Base-by-base conservation (phyloP, 2,329 filamentous ascomycete genomes). In the Daldinia sp. region DNA sequence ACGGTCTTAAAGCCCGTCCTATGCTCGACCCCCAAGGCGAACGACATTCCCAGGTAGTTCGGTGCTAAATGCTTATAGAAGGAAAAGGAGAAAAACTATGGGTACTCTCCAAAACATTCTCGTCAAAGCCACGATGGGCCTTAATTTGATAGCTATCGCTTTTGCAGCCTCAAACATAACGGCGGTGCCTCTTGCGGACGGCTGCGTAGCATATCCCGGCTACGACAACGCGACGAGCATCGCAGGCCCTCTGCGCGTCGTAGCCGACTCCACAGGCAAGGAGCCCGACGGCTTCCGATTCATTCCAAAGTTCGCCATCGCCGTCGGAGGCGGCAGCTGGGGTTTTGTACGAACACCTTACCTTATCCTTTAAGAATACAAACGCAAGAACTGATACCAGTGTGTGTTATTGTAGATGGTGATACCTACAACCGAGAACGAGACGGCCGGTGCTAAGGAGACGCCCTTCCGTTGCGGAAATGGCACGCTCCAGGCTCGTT, bases 311-410 rank as follows among this genome's bases (percentile, higher is more conserved):
- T 74, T 68, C 30, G 68, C 70, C 13, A 69, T 62, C 37, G 71
- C 73, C 13, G 65, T 71, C 20, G 70, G 72, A 0, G 69, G 67
- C 26, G 68, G 70, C n/a, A 63, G 62, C 7, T 74, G 72, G 70
- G 73, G 71, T 20, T 73, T 74, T 55, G 71, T 73, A 70, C 2
- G 68, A 12, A 26, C 6, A 20, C 48, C 12, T 35, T 53, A 26
- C 30, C 35, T 57, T 30, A 6, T 33, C 30, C 30, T 33, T 33
- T 33, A 33, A 33, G 7, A 3, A 33, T 5, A 33, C 30, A 33
- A 4, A 20, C 4, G 1, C 23, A 9, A 30, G 13, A 23, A 7
- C 46, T 50, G 30, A 50, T n/a, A 13, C 1, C 1, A 18, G 46
- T 30, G 26, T 30, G 26, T n/a, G 13, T 13, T 7, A 12, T 10